Evolutionary conservation across 176 grass and related monocot species (phyloP).

Genomic region (Aegilops longissima): DNA sequence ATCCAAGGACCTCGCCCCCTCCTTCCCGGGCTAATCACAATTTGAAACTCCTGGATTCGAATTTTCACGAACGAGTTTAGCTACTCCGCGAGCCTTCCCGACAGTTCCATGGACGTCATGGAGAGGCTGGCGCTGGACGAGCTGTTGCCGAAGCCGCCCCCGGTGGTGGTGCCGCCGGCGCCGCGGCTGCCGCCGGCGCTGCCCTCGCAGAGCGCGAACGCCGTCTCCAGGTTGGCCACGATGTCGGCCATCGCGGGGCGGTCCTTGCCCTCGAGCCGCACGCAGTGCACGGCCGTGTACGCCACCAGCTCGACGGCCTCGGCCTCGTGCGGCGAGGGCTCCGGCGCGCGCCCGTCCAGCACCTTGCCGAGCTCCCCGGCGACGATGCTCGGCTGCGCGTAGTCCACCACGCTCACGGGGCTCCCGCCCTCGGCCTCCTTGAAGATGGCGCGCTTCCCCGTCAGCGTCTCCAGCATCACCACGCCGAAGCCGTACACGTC

Average conservation of each 20-base stretch:
- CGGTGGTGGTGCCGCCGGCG: background rate
- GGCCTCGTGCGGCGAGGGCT: slow-evolving; percentile 37
- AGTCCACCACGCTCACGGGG: slow-evolving; percentile 70
- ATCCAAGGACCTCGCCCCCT: background rate
- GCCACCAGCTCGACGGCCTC: slow-evolving; percentile 89
- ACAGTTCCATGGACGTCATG: slow-evolving; percentile 57
- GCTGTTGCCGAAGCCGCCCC: slow-evolving; percentile 33
- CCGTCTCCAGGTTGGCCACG: slow-evolving; percentile 77
- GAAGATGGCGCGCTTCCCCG: slow-evolving; percentile 74
- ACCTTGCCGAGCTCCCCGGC: slow-evolving; percentile 53
- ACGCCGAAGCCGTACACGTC: slow-evolving; percentile 94
- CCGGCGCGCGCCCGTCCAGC: slow-evolving; percentile 58
- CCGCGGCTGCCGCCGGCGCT: slow-evolving; percentile 29
- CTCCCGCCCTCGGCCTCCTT: slow-evolving; percentile 55
- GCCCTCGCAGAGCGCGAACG: slow-evolving; percentile 62
- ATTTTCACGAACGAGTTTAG: background rate
- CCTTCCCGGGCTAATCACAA: slow-evolving; percentile 41
- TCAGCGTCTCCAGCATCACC: slow-evolving; percentile 86
- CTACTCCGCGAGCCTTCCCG: background rate
- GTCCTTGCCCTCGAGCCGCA: slow-evolving; percentile 66
- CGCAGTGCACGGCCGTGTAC: slow-evolving; percentile 73
- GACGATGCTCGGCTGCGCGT: slow-evolving; percentile 50
- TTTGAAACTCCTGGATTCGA: background rate
- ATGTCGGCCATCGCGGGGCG: slow-evolving; percentile 71
- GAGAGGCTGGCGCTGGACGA: slow-evolving; percentile 72